phyloP scores from a whole-genome alignment of 2,329 filamentous ascomycete genomes.

The Dactylonectria estremocensis region DNA sequence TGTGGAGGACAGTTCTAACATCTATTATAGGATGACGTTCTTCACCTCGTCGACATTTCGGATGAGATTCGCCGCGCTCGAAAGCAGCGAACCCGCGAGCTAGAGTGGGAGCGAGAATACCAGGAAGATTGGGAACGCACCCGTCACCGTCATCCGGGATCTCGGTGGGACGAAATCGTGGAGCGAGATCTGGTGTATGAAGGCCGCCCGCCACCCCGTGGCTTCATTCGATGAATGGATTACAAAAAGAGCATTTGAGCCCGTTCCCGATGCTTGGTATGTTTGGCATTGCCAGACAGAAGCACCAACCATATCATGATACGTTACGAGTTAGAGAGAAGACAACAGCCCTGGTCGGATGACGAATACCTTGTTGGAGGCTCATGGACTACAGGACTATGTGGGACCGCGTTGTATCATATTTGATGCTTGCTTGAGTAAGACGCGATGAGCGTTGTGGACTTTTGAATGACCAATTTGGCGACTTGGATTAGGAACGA shows the following conservation, averaged over 20 bases:
- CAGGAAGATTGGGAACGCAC: constrained; percentile 66
- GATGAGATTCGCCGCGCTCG: constrained; percentile 82
- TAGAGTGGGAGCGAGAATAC: constrained; percentile 72
- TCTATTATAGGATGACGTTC: constrained; percentile 81
- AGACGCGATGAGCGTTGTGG: constrained; percentile 14
- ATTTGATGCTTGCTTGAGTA: constrained; percentile 13
- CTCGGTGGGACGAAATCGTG: constrained; percentile 72
- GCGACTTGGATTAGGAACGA: not conserved
- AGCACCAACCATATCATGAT: constrained; percentile 18
- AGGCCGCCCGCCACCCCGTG: constrained; percentile 50
- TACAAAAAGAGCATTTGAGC: constrained; percentile 2
- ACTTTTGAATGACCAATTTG: constrained; percentile 20
- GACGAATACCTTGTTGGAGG: constrained; percentile 14
- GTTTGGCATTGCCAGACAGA: constrained; percentile 29
- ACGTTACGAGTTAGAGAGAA: constrained; percentile 26
- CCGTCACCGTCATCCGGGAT: constrained; percentile 54
- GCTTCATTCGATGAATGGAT: constrained; percentile 45
- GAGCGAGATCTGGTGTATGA: constrained; percentile 81
- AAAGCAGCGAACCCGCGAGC: constrained; percentile 66
- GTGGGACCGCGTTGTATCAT: not conserved
- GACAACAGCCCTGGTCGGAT: constrained; percentile 15
- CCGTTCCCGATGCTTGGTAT: constrained; percentile 16
- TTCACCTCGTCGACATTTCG: constrained; percentile 85
- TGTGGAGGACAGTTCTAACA: constrained; percentile 50
- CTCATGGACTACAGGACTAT: constrained; percentile 23